Conservation (phyloP, 1,139 yeast genomes). For the Debaryomyces fabryi region DNA sequence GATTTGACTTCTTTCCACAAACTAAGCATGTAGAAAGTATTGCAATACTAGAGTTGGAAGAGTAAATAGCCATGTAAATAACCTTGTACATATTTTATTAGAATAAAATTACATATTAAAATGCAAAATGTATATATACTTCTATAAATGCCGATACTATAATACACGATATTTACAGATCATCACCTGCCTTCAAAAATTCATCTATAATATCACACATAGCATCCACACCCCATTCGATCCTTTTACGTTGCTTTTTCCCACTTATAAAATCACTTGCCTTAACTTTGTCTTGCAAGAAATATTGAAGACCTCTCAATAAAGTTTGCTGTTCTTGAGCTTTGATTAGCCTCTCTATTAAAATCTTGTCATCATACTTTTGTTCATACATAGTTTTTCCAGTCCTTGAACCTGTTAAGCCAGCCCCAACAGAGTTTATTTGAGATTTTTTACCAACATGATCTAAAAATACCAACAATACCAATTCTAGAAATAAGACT, state of each 20-base stretch:
- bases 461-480: slow-evolving; percentile 70
- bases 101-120: not conserved
- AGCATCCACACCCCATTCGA: slow-evolving; percentile 70
- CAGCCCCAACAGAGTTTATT: slow-evolving; percentile 50
- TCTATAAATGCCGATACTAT: not conserved
- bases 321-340: slow-evolving; percentile 66
- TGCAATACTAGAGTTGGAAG: slow-evolving; percentile 35
- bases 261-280: slow-evolving; percentile 57
- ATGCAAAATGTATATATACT: not conserved
- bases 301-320: slow-evolving; percentile 73
- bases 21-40: slow-evolving; percentile 51
- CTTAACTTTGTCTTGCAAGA: slow-evolving; percentile 57
- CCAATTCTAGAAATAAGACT: slow-evolving; percentile 69
- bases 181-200: slow-evolving; percentile 25
- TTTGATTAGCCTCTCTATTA: slow-evolving; percentile 58
- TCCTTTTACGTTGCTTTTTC: slow-evolving; percentile 60
- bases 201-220: slow-evolving; percentile 59
- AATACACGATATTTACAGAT: not conserved
- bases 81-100: not conserved
- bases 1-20: slow-evolving; percentile 53
- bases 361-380: slow-evolving; percentile 54
- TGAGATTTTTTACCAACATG: slow-evolving; percentile 68
- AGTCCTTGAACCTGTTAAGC: slow-evolving; percentile 32
- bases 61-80: slow-evolving; percentile 1
- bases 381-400: slow-evolving; percentile 37